A percentile compares a stretch with the other conserved stretches of the same genome.
phyloP scores from a whole-genome alignment of 1,139 yeast genomes.

The Saccharomyces pastorianus region DNA sequence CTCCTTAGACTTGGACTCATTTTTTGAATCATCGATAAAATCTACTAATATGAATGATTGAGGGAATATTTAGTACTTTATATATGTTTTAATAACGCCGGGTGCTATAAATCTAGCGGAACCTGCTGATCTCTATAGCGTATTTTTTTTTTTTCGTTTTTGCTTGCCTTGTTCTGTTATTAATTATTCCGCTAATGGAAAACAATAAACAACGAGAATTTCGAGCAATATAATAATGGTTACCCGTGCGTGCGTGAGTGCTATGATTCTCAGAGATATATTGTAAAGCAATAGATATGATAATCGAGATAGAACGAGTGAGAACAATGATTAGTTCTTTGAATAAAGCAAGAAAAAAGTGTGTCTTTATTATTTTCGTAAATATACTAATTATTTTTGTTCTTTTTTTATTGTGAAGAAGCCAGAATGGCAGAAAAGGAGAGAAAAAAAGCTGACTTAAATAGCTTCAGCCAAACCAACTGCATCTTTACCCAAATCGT shows the following conservation, averaged over 20 bases:
- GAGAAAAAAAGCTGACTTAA: conserved; percentile 21
- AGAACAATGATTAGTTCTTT: no score
- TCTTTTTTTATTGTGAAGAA: not conserved
- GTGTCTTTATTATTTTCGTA: not conserved
- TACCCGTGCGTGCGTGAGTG: no score
- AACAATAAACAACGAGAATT: not conserved
- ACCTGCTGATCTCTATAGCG: not conserved
- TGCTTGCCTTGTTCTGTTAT: not conserved
- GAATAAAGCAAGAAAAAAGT: no score
- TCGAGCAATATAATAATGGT: not conserved
- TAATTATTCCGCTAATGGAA: not conserved
- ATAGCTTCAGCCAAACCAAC: conserved; percentile 83
- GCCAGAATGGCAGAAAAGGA: not conserved
- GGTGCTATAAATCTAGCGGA: not conserved
- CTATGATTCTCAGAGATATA: no score
- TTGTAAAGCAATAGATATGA: no score
- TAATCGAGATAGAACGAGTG: no score
- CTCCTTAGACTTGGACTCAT: conserved; percentile 9
- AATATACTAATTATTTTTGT: not conserved
- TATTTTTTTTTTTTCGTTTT: conserved; percentile 1
- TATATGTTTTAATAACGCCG: not conserved
- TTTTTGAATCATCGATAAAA: conserved; percentile 10
- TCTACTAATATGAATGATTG: no score
- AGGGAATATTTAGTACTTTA: not conserved
- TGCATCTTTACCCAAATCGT: conserved; percentile 81